phyloP scores from a whole-genome alignment of 139 green algal genomes.

The Dunaliella primolecta region DNA sequence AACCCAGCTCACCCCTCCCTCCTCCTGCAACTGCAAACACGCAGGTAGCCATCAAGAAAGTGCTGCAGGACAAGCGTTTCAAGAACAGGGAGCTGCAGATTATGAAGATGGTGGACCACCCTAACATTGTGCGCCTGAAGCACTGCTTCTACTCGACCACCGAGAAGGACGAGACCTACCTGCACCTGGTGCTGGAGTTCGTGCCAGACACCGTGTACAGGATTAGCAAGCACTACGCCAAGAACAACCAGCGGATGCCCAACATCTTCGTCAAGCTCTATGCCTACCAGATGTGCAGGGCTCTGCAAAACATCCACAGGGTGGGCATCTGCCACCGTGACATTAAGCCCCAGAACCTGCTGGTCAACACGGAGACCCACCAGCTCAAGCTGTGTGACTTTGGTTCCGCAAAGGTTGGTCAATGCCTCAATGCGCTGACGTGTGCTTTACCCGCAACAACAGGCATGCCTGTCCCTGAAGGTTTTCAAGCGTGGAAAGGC shows the following conservation, averaged over 20 bases:
- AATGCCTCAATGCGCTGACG: no score
- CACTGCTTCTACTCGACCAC: slow-evolving; percentile 95
- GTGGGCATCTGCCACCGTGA: slow-evolving; percentile 90
- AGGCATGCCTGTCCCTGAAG: no score
- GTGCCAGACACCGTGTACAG: slow-evolving; percentile 97
- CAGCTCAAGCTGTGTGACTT: slow-evolving; percentile 99
- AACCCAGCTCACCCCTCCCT: not conserved
- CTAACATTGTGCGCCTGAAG: slow-evolving; percentile 95
- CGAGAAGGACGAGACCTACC: slow-evolving; percentile 81
- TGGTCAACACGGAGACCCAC: slow-evolving; percentile 91
- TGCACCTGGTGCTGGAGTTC: slow-evolving; percentile 98
- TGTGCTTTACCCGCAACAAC: no score
- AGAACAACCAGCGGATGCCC: slow-evolving; percentile 91
- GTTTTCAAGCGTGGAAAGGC: no score
- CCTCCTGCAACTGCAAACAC: not conserved
- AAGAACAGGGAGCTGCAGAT: slow-evolving; percentile 99
- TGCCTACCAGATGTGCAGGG: slow-evolving; percentile 90
- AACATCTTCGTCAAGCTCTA: slow-evolving; percentile 94
- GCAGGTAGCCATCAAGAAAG: slow-evolving; percentile 99
- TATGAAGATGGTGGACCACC: slow-evolving; percentile 95
- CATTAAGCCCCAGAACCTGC: slow-evolving; percentile 95
- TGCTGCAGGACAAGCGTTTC: slow-evolving; percentile 99
- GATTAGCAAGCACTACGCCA: slow-evolving; percentile 95
- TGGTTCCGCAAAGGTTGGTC: slow-evolving; percentile 86
- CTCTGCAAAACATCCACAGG: slow-evolving; percentile 80